Base-by-base conservation (phyloP, 768 basidiomycete genomes). In the Tubosaeta sp. region DNA sequence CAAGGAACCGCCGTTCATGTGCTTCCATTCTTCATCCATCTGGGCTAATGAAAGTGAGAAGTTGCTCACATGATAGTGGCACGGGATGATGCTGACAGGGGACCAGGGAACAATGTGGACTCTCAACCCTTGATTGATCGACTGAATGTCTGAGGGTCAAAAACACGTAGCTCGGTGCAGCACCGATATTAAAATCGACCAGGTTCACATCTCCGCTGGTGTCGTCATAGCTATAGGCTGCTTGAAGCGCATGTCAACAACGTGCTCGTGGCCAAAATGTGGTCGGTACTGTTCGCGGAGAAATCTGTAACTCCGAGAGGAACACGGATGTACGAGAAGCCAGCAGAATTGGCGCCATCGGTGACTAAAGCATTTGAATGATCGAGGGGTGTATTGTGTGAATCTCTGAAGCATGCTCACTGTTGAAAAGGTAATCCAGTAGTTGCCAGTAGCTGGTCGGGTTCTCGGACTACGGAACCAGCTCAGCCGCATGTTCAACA, bases 271-370 rank as follows among this genome's bases (percentile, higher is more conserved):
- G 33, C 37, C 38, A 45, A 35, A 47, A 8, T 12, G 9, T n/a
- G 22, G 31, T 29, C n/a, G 75, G 42, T 52, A 85, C 86, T 57
- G 4, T 59, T 72, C 4, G 78, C 70, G 11, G 88, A 87, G 61
- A 89, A 89, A 66, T 89, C 88, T 4, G 84, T 79, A 5, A 88
- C 84, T 13, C 88, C 88, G 13, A 90, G 74, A 0, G 87, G 79
- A 35, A 89, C 72, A 10, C 88, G 80, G 45, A 90, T 68, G 59
- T 85, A 86, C 39, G 81, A 82, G 47, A 90, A 68, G 1, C 86
- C 88, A 26, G 88, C 86, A 6, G 79, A 74, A 50, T 80, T 72
- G 11, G 77, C 76, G 1, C 76, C 82, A 62, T 89, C 81, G 1
- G 78, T 77, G 14, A 82, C 77, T 78, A 32, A 11, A 33, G 8